phyloP scores from a whole-genome alignment of 139 green algal species.

The Coccomyxa sp. region DNA sequence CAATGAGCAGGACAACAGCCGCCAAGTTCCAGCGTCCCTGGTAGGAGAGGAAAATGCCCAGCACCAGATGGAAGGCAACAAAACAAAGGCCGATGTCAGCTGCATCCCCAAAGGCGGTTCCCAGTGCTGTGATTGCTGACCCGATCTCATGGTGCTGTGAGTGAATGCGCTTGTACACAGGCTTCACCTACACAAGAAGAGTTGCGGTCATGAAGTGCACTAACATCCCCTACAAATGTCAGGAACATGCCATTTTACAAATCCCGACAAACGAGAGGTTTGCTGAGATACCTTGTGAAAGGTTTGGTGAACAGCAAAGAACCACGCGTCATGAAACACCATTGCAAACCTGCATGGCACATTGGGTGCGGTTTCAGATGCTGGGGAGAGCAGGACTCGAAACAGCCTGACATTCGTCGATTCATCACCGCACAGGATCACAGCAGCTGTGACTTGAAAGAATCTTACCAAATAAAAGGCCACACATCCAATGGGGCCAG shows the following conservation, averaged over 20 bases:
- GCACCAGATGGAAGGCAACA: constrained; percentile 15
- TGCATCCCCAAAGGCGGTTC: constrained; percentile 14
- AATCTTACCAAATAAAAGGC: background rate
- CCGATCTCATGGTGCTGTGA: constrained; percentile 6
- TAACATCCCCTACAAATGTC: background rate
- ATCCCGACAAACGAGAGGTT: background rate
- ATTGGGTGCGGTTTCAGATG: background rate
- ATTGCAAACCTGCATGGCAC: constrained; percentile 3
- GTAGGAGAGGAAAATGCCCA: background rate
- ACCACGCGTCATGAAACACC: constrained; percentile 21
- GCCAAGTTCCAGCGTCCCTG: constrained; percentile 13
- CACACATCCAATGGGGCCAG: background rate
- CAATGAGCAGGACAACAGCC: constrained; percentile 5
- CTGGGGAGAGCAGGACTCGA: background rate
- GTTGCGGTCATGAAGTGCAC: background rate
- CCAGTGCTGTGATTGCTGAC: background rate
- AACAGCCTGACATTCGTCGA: no score
- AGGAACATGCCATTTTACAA: background rate
- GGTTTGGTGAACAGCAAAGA: constrained; percentile 5
- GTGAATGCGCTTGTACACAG: constrained; percentile 11
- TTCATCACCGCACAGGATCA: no score
- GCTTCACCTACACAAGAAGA: constrained; percentile 8
- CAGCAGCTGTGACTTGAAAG: background rate
- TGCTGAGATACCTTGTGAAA: background rate
- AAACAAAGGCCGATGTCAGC: constrained; percentile 16